Percentiles rank a stretch among this genome's conserved stretches.
phyloP scores from a whole-genome alignment of 306 rosid genomes.

The Cicer yamashitae region DNA sequence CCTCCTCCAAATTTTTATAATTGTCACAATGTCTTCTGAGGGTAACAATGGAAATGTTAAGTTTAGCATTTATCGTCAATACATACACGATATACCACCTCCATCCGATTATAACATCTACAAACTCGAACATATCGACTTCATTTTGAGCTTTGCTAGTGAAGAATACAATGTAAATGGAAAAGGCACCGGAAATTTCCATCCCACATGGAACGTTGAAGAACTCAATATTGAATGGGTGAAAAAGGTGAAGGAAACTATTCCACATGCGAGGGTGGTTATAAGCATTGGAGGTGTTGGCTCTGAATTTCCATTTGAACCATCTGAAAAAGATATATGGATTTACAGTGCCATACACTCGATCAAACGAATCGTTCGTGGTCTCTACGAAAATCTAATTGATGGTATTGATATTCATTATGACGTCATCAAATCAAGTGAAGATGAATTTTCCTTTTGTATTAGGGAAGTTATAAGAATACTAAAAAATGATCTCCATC shows the following conservation, averaged over 20 bases:
- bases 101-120: too few relatives aligned
- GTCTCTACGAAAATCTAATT: background rate
- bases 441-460: background rate
- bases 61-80: background rate
- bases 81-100: background rate
- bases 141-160: background rate
- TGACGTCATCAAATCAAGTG: background rate
- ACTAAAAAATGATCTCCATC: background rate
- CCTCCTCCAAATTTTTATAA: too few relatives aligned
- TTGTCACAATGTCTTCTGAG: too few relatives aligned
- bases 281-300: background rate
- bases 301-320: background rate
- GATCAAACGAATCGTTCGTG: background rate
- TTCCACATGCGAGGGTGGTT: background rate
- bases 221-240: background rate
- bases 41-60: too few relatives aligned
- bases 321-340: too few relatives aligned
- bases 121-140: background rate
- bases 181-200: background rate
- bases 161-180: background rate
- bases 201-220: background rate
- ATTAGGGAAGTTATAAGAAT: background rate
- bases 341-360: background rate
- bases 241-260: background rate
- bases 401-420: background rate